Base-by-base conservation (phyloP, 106 monocot species). In the Dendrobium catenatum region DNA sequence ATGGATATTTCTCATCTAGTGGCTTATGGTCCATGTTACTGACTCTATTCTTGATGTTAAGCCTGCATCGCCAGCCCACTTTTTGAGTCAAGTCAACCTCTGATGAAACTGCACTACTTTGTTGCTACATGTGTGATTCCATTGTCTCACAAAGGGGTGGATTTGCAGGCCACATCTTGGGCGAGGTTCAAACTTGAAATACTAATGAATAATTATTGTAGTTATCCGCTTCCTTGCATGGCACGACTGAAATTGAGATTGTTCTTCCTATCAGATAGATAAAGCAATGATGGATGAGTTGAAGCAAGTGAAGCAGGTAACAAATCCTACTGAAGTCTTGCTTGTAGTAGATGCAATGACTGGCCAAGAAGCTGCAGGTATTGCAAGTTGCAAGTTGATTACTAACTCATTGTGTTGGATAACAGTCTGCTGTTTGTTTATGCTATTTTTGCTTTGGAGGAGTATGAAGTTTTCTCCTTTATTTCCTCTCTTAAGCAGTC, bases 271-370 rank as follows among this genome's bases (percentile, higher is more conserved):
- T 76, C 80, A 97, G 97, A 97, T 97, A 58, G 97, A 97, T 78
- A 92, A 92, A 86, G 27, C 89, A 72, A 97, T 97, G 97, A 97
- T 97, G 97, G 97, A 90, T 81, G 97, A 97, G 72, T 79, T 97
- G 79, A 97, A 97, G 84, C 92, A 94, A 86, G 90, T 94, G 75
- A 97, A 94, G 78, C 68, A 86, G 64, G 84, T 79, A 54, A 16
- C 94, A 44, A 93, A 91, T 86, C 97, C 97, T 56, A 91, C 90
- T 16, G 97, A 97, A 92, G 94, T 92, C 66, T 86, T 97, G 81
- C 89, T 97, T 83, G 97, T 97, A 55, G 97, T 97, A 72, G 97
- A 97, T 92, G 94, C 97, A 81, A 97, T 97, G 97, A 97, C 97
- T 72, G 97, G 97, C 33, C 94, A 97, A 83, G 94, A 97, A 86